Evolutionary conservation across 2,329 filamentous ascomycete species (phyloP).

Genomic region (Diaporthe longicolla): DNA sequence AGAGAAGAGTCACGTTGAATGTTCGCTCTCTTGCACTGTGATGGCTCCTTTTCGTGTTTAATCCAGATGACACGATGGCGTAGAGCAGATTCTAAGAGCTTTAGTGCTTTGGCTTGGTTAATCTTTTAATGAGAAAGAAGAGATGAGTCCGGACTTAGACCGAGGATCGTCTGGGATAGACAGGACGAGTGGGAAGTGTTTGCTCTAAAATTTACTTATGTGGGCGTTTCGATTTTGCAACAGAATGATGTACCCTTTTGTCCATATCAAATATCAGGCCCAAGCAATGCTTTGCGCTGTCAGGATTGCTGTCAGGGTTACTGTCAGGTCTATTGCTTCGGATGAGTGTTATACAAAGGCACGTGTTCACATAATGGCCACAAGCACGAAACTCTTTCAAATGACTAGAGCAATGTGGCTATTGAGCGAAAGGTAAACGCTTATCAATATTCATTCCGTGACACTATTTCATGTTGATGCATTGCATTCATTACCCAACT

Average conservation of each 20-base stretch:
- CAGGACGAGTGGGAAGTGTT: not conserved
- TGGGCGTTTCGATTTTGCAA: not conserved
- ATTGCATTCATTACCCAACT: constrained; percentile 31
- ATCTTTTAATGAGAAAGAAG: not conserved
- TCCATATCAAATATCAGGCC: not conserved
- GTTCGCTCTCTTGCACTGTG: too few relatives aligned
- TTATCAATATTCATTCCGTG: constrained; percentile 26
- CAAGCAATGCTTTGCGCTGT: not conserved
- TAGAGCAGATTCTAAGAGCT: not conserved
- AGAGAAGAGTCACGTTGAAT: not conserved
- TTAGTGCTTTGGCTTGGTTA: not conserved
- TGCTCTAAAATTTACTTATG: not conserved
- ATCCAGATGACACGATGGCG: not conserved
- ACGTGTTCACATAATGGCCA: not conserved
- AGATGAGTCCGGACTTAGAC: not conserved
- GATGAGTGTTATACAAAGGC: not conserved
- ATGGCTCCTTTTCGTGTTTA: not conserved
- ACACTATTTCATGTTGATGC: constrained; percentile 31
- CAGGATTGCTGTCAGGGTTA: too few relatives aligned
- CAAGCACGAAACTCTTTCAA: not conserved
- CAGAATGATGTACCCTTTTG: constrained; percentile 10
- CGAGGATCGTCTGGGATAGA: not conserved
- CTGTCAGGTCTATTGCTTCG: not conserved
- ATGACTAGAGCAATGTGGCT: not conserved
- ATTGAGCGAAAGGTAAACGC: not conserved